phyloP scores from a whole-genome alignment of 176 grass and related monocot genomes.

The Dactylis glomerata region DNA sequence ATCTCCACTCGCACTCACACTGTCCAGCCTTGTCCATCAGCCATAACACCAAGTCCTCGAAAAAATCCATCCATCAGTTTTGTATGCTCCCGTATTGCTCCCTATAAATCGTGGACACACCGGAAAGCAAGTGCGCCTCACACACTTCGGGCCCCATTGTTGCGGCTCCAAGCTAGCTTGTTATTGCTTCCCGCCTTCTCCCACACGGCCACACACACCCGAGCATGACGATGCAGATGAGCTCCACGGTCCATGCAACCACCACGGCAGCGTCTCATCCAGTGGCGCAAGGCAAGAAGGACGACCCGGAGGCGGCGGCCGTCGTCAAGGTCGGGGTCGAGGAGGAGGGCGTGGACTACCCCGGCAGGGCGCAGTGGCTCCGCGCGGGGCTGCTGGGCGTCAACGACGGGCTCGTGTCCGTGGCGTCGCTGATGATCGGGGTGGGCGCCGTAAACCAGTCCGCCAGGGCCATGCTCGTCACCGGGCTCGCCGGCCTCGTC shows the following conservation, averaged over 20 bases:
- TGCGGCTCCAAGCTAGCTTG: background rate
- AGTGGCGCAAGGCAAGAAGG: background rate
- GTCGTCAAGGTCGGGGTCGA: background rate
- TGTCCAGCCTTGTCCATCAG: background rate
- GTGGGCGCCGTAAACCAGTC: constrained; percentile 57
- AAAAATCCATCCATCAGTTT: background rate
- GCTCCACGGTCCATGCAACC: background rate
- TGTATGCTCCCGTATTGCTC: background rate
- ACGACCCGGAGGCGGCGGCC: background rate
- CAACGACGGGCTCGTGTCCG: constrained; percentile 91
- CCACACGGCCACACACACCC: too few species aligned
- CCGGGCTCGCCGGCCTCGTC: constrained; percentile 80
- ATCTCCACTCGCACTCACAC: too few species aligned
- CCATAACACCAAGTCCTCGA: background rate
- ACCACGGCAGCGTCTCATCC: background rate
- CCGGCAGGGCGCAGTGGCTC: constrained; percentile 65
- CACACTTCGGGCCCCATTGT: background rate
- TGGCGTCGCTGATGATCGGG: constrained; percentile 91
- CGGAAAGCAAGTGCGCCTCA: background rate
- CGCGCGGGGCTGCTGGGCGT: constrained; percentile 86
- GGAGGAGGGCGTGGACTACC: background rate
- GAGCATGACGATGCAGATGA: background rate
- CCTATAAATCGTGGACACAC: background rate
- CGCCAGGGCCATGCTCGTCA: constrained; percentile 67
- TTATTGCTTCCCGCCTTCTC: background rate